Evolutionary conservation across 75 land plant genomes (phyloP), one percentile per base, ranked within the genome.

Genomic region (Sequoia sempervirens): DNA sequence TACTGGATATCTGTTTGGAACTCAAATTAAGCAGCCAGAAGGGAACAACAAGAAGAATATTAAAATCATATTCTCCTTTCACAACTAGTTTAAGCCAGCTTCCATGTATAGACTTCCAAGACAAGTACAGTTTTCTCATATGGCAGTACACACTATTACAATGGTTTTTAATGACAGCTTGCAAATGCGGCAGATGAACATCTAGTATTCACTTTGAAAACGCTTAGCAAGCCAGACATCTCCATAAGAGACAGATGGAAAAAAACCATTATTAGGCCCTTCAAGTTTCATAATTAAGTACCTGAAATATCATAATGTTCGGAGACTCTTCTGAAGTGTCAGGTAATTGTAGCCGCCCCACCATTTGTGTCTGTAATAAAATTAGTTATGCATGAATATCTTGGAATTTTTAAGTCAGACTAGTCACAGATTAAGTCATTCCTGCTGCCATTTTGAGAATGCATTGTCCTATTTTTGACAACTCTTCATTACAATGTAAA

Each of bases 251-350:
- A 32, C 2, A 52, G 30, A 40, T 26, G 6, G 3, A 68, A 38
- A 58, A 30, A 5, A n/a, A 58, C 8, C n/a, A 83, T 34, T 41
- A 17, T 84, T 34, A 83, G 40, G 45, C 66, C 26, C 11, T 34
- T 83, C 26, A 30, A 18, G 12, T 40, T 26, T 41, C 5, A 2
- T 53, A 41, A 83, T 13, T 15, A 41, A 52, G 52, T 84, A 97
- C 99, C 98, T 97, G 99, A 88, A 95, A 91, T 79, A 97, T 88
- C 78, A 88, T 81, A 82, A 96, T 66, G 70, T 97, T 97, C 81
- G 99, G 82, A 88, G 91, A 89, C 56, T 81, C 75, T 82, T 93
- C 96, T 83, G 84, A 86, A 50, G 86, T 64, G 85, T 96, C 96
- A 75, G 93, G 89, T n/a, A 97, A 91, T 84, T 96, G 89, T 37